These are phyloP conservation scores for Chaetomium tenue DNA, from an alignment of 495 filamentous ascomycete genomes.

Conservation along the genomic window DNA sequence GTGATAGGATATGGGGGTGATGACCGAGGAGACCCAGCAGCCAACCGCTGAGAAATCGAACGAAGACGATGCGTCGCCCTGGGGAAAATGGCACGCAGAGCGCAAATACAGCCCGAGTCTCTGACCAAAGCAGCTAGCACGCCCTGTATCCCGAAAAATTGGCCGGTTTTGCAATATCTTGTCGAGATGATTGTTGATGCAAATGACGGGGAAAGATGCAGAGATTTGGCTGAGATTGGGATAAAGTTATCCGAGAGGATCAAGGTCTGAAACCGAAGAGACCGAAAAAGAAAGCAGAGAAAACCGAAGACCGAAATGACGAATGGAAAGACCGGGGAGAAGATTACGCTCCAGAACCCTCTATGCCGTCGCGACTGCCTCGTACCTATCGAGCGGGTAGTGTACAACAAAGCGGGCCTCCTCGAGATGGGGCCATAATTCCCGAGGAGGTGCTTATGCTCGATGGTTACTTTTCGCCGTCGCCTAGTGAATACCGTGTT, in stretches of 20 bases:
- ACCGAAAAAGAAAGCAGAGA: conserved; percentile 4
- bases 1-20: neutral
- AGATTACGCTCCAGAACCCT: conserved; percentile 20
- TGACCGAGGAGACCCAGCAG: neutral
- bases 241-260: conserved; percentile 7
- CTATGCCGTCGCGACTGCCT: conserved; percentile 29
- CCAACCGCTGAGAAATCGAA: conserved; percentile 7
- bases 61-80: neutral
- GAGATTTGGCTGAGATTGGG: neutral
- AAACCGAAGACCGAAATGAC: conserved; percentile 2
- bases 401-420: conserved; percentile 40
- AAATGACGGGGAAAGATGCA: neutral
- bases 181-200: neutral
- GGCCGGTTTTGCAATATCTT: conserved; percentile 7
- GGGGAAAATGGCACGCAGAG: neutral
- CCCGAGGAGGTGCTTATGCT: conserved; percentile 27
- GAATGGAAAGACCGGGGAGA: conserved; percentile 1
- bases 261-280: conserved; percentile 5
- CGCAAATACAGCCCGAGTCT: conserved; percentile 1
- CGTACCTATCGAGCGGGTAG: conserved; percentile 36
- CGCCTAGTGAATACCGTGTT: conserved; percentile 24
- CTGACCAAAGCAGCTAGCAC: neutral
- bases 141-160: conserved; percentile 1
- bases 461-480: conserved; percentile 27
- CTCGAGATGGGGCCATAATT: conserved; percentile 19